Percentiles rank a stretch among this genome's conserved stretches.
phyloP scores from a whole-genome alignment of 345 rosid species.

The Raphanus raphanistrum region DNA sequence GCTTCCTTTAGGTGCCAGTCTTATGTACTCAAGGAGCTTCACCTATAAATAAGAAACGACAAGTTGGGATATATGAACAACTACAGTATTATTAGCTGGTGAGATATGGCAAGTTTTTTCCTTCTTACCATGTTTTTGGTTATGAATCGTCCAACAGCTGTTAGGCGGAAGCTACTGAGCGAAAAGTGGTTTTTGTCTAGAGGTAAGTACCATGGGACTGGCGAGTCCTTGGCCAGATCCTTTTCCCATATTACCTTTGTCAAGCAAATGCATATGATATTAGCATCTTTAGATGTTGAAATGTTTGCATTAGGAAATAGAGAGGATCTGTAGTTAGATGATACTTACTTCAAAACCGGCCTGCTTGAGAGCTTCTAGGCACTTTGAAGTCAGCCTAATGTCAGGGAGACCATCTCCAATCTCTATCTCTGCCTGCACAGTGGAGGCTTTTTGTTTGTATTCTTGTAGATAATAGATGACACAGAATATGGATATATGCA shows the following conservation, averaged over 20 bases:
- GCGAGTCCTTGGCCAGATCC: slow-evolving; percentile 73
- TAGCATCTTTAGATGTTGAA: slow-evolving; percentile 1
- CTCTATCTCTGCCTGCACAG: slow-evolving; percentile 78
- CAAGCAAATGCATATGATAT: neutral
- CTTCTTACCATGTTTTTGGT: slow-evolving; percentile 79
- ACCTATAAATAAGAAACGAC: slow-evolving; percentile 51
- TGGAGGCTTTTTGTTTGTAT: slow-evolving; percentile 4
- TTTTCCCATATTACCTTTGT: slow-evolving; percentile 80
- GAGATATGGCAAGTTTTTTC: neutral
- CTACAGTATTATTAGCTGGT: neutral
- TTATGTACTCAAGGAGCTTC: slow-evolving; percentile 70
- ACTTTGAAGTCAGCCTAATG: slow-evolving; percentile 71
- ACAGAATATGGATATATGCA: neutral
- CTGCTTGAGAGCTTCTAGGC: slow-evolving; percentile 81
- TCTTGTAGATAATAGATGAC: neutral
- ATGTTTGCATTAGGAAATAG: neutral
- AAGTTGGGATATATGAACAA: neutral
- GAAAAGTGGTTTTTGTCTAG: slow-evolving; percentile 76
- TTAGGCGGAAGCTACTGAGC: slow-evolving; percentile 75
- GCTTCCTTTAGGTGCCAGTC: slow-evolving; percentile 96
- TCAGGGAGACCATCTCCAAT: slow-evolving; percentile 95
- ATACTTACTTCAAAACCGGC: slow-evolving; percentile 88
- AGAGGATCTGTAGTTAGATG: neutral
- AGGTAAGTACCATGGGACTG: slow-evolving; percentile 84
- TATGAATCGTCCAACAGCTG: slow-evolving; percentile 70